Evolutionary conservation across 2,329 filamentous ascomycete genomes (phyloP).

Genomic region (Pyricularia sp.): DNA sequence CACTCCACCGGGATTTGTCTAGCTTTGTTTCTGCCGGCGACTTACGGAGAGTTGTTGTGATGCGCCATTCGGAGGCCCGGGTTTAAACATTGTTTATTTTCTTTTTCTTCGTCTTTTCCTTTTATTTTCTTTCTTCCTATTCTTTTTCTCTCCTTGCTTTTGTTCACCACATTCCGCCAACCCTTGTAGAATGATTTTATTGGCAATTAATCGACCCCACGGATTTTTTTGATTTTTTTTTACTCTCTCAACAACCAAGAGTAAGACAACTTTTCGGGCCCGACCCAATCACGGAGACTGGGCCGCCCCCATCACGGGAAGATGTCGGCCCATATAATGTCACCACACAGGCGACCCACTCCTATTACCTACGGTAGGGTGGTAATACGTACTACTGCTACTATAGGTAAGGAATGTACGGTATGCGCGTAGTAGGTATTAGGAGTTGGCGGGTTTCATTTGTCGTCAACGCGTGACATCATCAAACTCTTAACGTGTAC

Average conservation of each 20-base stretch:
- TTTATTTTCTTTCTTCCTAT: not conserved
- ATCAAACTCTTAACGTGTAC: not conserved
- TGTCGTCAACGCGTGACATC: not conserved
- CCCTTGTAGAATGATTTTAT: not conserved
- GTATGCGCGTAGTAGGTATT: not conserved
- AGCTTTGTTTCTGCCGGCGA: not conserved
- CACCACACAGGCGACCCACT: not conserved
- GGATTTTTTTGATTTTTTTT: not conserved
- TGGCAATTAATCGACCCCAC: not conserved
- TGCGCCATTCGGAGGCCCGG: not conserved
- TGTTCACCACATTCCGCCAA: not conserved
- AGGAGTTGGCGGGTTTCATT: not conserved
- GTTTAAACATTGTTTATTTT: not conserved
- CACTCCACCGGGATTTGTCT: not conserved
- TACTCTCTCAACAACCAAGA: not conserved
- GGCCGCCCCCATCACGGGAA: not conserved
- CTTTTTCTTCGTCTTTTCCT: not conserved
- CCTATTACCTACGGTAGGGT: not conserved
- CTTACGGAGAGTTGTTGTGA: not conserved
- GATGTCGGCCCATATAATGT: not conserved
- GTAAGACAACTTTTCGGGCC: not conserved
- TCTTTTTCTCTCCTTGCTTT: not conserved
- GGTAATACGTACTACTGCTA: not conserved
- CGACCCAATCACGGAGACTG: not conserved
- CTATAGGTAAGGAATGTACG: not conserved